A percentile compares a stretch with the other conserved stretches of the same genome.
Conservation (phyloP, 2,329 filamentous ascomycete genomes). For the Ceratocystis papillata region DNA sequence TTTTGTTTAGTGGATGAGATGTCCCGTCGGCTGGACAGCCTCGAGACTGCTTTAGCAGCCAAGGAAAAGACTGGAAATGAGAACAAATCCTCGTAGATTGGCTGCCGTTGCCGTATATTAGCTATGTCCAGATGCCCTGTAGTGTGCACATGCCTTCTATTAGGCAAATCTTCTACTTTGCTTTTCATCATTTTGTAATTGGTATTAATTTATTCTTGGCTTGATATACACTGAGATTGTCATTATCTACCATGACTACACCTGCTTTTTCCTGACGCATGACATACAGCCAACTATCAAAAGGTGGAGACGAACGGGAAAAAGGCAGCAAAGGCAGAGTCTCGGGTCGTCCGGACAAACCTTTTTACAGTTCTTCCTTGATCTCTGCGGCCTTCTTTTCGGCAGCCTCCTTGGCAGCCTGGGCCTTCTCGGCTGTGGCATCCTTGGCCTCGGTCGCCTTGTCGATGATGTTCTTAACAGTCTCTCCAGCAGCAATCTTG, state of each 20-base stretch:
- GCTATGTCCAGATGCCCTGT: neutral
- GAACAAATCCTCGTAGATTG: constrained; percentile 31
- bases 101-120: neutral
- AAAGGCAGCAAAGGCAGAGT: neutral
- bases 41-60: constrained; percentile 61
- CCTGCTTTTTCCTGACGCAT: neutral
- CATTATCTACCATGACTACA: neutral
- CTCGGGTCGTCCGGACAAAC: neutral
- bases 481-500: constrained; percentile 37
- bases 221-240: constrained; percentile 9
- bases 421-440: constrained; percentile 33
- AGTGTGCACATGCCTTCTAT: neutral
- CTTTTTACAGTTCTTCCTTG: constrained; percentile 58
- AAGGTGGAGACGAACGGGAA: neutral
- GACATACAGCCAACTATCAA: neutral
- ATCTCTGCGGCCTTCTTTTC: constrained; percentile 24
- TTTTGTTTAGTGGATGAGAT: constrained; percentile 72
- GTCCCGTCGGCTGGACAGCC: constrained; percentile 70
- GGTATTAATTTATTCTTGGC: constrained; percentile 9
- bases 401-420: constrained; percentile 38
- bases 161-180: neutral
- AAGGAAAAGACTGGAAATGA: constrained; percentile 38
- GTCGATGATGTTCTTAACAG: constrained; percentile 30
- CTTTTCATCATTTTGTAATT: neutral
- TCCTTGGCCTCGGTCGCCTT: constrained; percentile 18